These are phyloP conservation scores for Thraustotheca clavata DNA, from an alignment of 352 stramenopile genomes.

Conservation along the genomic window DNA sequence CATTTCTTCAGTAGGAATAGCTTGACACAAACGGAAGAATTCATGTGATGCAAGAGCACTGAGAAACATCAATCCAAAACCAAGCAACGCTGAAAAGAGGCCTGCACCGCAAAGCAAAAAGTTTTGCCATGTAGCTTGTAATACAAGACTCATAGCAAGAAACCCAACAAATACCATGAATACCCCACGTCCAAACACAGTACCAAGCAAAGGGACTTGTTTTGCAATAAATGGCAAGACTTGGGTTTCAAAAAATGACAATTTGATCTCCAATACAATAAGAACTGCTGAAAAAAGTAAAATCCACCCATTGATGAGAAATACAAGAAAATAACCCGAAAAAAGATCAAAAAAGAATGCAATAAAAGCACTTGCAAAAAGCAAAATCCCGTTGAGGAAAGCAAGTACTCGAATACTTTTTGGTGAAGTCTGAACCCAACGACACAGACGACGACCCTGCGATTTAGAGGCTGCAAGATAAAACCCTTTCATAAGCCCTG, in stretches of 20 bases:
- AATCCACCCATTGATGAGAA: conserved; percentile 17
- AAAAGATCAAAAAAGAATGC: conserved; percentile 10
- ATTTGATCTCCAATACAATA: conserved; percentile 13
- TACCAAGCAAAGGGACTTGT: conserved; percentile 1
- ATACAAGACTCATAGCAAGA: conserved; percentile 8
- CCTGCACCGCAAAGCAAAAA: conserved; percentile 7
- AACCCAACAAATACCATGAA: conserved; percentile 11
- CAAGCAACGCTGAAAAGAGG: neutral
- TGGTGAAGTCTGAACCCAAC: conserved; percentile 10
- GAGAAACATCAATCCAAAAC: neutral
- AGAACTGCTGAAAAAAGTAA: conserved; percentile 6
- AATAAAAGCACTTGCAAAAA: neutral
- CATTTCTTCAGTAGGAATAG: neutral
- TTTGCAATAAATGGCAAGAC: neutral
- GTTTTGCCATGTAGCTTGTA: conserved; percentile 17
- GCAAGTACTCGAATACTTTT: conserved; percentile 15
- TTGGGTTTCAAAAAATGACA: conserved; percentile 6
- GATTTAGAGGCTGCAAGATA: conserved; percentile 13
- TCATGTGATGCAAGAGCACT: conserved; percentile 10
- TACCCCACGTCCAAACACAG: conserved; percentile 5
- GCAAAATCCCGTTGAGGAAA: neutral
- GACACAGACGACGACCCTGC: conserved; percentile 7
- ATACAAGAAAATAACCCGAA: neutral
- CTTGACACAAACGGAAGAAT: neutral
- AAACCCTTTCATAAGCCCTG: neutral